Conservation (phyloP, 176 grass and related monocot species). For the Hordeum marinum region DNA sequence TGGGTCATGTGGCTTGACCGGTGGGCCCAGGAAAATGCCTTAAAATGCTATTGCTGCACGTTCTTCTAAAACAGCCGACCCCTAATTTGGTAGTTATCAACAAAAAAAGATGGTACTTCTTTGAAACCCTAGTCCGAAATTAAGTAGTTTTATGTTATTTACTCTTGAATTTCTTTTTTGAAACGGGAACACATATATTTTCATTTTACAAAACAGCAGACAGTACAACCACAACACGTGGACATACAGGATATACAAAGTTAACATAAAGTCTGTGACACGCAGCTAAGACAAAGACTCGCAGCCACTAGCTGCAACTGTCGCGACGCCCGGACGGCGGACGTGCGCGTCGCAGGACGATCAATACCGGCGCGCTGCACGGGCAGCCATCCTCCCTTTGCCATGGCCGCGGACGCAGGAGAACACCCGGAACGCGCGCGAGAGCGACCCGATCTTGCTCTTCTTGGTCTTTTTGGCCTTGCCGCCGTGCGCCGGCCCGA, state of each 20-base stretch:
- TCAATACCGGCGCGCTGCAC: background rate
- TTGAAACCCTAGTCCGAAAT: no score
- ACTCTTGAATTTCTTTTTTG: no score
- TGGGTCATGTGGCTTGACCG: no score
- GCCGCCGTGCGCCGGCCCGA: background rate
- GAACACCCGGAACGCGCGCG: conserved; percentile 11
- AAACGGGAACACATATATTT: no score
- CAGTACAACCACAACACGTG: no score
- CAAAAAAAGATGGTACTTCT: no score
- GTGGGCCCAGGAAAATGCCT: no score
- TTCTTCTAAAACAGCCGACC: no score
- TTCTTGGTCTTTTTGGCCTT: background rate
- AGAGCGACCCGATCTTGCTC: background rate
- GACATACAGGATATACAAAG: background rate
- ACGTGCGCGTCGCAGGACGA: background rate
- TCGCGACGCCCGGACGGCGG: background rate
- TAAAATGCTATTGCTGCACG: no score
- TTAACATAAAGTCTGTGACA: background rate
- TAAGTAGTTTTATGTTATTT: no score
- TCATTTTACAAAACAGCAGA: no score
- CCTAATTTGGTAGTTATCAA: no score
- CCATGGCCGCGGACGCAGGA: background rate
- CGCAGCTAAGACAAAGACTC: background rate
- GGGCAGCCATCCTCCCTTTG: background rate
- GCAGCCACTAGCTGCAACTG: background rate